Evolutionary conservation across 2,329 filamentous ascomycete genomes (phyloP).

Genomic region (Claviceps sorghi): DNA sequence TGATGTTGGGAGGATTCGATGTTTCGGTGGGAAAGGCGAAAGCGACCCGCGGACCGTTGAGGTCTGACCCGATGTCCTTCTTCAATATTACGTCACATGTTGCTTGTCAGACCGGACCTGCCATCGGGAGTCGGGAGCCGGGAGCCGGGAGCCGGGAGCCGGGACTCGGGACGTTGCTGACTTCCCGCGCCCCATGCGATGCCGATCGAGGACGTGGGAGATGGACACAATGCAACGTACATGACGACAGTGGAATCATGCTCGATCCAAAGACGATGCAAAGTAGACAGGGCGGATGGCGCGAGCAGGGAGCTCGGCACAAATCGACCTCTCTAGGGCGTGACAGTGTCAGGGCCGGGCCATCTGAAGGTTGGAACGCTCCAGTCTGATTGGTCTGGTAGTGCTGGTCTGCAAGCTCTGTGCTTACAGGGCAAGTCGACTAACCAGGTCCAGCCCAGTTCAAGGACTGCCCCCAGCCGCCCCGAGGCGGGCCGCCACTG

Average conservation of each 20-base stretch:
- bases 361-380: neutral
- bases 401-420: too few species aligned
- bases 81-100: neutral
- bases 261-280: neutral
- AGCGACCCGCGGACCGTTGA: neutral
- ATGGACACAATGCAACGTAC: neutral
- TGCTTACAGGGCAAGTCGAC: too few species aligned
- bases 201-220: neutral
- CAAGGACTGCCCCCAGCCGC: too few species aligned
- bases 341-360: too few species aligned
- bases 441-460: neutral
- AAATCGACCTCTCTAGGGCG: neutral
- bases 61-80: neutral
- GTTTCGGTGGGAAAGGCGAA: neutral
- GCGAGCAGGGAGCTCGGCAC: neutral
- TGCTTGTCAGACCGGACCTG: too few species aligned
- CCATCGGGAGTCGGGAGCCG: too few species aligned
- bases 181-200: neutral
- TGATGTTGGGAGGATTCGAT: too few species aligned
- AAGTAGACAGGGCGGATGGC: neutral
- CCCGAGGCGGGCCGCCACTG: neutral
- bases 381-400: too few species aligned
- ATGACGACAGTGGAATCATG: neutral
- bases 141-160: too few species aligned
- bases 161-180: too few species aligned